Percentiles rank a stretch among this genome's conserved stretches.
Evolutionary conservation across 768 basidiomycete genomes (phyloP).

Genomic region (Tephrocybe sp.): DNA sequence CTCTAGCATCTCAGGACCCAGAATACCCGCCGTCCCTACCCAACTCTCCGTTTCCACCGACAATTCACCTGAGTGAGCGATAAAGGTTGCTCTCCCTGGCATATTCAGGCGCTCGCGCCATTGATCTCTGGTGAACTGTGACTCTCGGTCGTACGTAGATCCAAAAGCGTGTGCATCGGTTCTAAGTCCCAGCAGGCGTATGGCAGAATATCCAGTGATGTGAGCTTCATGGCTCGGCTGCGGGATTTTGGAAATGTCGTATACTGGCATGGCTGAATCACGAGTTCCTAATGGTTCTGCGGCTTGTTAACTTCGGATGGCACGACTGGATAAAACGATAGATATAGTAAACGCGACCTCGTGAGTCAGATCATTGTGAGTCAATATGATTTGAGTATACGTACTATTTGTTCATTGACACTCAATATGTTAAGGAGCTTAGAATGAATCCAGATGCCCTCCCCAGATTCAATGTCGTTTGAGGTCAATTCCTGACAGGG

Average conservation of each 20-base stretch:
- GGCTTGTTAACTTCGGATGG: too few relatives aligned
- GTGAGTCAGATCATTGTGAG: too few relatives aligned
- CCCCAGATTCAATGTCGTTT: too few relatives aligned
- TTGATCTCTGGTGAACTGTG: conserved; percentile 18
- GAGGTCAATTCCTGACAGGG: too few relatives aligned
- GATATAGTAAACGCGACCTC: too few relatives aligned
- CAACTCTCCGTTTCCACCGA: conserved; percentile 4
- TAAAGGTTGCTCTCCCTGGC: conserved; percentile 20
- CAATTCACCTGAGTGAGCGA: conserved; percentile 8
- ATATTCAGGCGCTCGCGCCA: conserved; percentile 26
- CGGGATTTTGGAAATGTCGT: conserved; percentile 18
- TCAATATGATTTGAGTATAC: too few relatives aligned
- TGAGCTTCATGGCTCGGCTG: conserved; percentile 19
- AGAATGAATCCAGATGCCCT: too few relatives aligned
- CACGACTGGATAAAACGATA: too few relatives aligned
- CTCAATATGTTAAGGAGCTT: too few relatives aligned
- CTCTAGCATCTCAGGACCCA: conserved; percentile 16
- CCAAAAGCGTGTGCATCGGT: conserved; percentile 29
- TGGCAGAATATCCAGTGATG: conserved; percentile 18
- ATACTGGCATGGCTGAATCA: neutral
- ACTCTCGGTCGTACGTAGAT: conserved; percentile 25
- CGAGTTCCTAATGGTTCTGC: too few relatives aligned
- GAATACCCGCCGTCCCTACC: conserved; percentile 19
- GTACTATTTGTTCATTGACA: too few relatives aligned
- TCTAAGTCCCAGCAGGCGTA: conserved; percentile 27